phyloP scores from a whole-genome alignment of 176 grass and related monocot species.

The Chrysopogon serrulatus region DNA sequence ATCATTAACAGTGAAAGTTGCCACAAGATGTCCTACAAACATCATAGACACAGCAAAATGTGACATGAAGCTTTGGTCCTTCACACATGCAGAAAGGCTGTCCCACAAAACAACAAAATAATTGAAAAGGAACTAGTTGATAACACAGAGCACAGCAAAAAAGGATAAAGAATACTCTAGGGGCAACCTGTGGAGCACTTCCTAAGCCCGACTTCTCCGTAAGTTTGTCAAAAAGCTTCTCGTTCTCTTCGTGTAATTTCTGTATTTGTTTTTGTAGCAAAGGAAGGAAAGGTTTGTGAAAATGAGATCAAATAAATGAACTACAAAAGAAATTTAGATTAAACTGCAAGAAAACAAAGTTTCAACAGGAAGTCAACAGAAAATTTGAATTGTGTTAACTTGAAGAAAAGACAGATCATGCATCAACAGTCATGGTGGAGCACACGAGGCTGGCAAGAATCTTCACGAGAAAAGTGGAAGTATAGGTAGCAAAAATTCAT shows the following conservation, averaged over 20 bases:
- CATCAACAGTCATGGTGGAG: background rate
- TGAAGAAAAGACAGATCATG: background rate
- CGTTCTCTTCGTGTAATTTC: conserved; percentile 98
- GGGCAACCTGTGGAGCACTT: conserved; percentile 58
- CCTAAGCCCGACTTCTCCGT: conserved; percentile 77
- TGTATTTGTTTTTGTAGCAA: conserved; percentile 35
- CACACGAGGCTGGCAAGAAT: conserved; percentile 7
- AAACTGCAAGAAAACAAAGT: conserved; percentile 6
- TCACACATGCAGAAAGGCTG: conserved; percentile 4
- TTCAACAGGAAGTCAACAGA: background rate
- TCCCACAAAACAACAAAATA: background rate
- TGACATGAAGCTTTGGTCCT: background rate
- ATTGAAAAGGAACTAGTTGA: background rate
- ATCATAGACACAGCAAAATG: background rate
- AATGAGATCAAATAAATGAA: conserved; percentile 15
- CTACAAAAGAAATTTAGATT: background rate
- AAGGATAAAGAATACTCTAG: conserved; percentile 14
- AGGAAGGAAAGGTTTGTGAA: conserved; percentile 7
- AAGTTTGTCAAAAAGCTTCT: conserved; percentile 88
- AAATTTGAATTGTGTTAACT: conserved; percentile 7
- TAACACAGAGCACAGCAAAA: conserved; percentile 4
- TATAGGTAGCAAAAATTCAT: conserved; percentile 8
- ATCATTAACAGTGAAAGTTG: background rate
- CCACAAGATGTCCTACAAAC: background rate
- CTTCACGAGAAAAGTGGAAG: background rate